Evolutionary conservation across 2,329 filamentous ascomycete species (phyloP).

Genomic region (Mycosphaerella arachidis): DNA sequence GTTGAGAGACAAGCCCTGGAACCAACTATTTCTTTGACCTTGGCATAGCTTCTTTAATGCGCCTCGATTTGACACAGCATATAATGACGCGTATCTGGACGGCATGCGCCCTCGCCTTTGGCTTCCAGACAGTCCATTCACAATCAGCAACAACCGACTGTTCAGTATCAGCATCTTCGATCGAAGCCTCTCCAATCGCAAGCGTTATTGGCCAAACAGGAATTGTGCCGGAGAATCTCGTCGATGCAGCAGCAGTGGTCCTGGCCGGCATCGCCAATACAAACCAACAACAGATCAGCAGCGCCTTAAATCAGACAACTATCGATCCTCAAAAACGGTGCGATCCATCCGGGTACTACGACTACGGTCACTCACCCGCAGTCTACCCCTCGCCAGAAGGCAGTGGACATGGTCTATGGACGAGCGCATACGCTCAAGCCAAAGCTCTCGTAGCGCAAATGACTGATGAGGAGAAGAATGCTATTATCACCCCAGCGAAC

Average conservation of each 20-base stretch:
- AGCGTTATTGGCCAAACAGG: conserved; percentile 11
- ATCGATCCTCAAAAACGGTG: conserved; percentile 11
- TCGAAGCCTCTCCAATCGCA: conserved; percentile 7
- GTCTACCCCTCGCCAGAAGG: conserved; percentile 28
- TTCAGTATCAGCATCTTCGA: not conserved
- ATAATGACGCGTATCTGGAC: not conserved
- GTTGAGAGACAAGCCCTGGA: not conserved
- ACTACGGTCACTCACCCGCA: conserved; percentile 29
- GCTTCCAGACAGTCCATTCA: not conserved
- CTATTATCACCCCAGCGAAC: conserved; percentile 32
- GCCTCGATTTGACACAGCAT: not conserved
- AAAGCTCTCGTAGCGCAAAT: conserved; percentile 37
- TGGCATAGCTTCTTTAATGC: not conserved
- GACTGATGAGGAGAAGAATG: conserved; percentile 37
- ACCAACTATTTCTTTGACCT: not conserved
- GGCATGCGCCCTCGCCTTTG: not conserved
- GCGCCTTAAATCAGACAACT: conserved; percentile 8
- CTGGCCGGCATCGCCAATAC: conserved; percentile 12
- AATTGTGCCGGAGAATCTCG: conserved; percentile 11
- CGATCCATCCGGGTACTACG: conserved; percentile 26
- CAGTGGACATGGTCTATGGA: conserved; percentile 30
- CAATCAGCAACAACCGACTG: not conserved
- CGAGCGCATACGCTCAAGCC: conserved; percentile 39
- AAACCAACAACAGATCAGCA: conserved; percentile 6
- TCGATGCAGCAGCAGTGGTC: conserved; percentile 11